phyloP scores from a whole-genome alignment of 1,284 basidiomycete genomes.

The Neolentinus lepideus region DNA sequence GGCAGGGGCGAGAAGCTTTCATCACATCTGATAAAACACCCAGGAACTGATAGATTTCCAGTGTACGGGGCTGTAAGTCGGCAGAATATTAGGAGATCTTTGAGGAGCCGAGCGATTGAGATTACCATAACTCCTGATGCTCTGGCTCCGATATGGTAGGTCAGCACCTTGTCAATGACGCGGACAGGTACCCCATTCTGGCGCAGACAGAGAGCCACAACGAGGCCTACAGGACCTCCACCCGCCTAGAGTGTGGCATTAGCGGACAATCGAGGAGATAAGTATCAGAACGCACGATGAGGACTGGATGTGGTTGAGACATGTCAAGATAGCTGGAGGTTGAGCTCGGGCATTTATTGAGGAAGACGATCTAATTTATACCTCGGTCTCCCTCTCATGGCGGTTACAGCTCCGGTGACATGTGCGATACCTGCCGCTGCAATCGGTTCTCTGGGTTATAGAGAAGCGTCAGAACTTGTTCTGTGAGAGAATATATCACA shows the following conservation, averaged over 20 bases:
- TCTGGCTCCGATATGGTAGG: slow-evolving; percentile 5
- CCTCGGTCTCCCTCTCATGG: too few relatives aligned
- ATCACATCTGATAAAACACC: slow-evolving; percentile 10
- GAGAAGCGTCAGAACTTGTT: too few relatives aligned
- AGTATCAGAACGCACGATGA: background rate
- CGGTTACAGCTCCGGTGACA: too few relatives aligned
- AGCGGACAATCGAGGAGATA: background rate
- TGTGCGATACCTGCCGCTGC: too few relatives aligned
- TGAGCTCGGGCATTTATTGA: too few relatives aligned
- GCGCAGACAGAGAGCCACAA: slow-evolving; percentile 15
- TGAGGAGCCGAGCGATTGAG: background rate
- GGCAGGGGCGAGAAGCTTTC: slow-evolving; percentile 6
- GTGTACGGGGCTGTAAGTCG: slow-evolving; percentile 10
- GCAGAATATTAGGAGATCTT: background rate
- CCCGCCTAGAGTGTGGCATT: slow-evolving; percentile 13
- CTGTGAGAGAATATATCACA: too few relatives aligned
- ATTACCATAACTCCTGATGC: background rate
- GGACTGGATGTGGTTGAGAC: background rate
- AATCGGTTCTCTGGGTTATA: too few relatives aligned
- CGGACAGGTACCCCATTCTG: slow-evolving; percentile 23
- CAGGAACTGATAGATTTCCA: slow-evolving; percentile 9
- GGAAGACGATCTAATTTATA: too few relatives aligned
- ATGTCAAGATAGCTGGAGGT: background rate
- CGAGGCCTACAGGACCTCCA: slow-evolving; percentile 18
- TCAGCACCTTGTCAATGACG: slow-evolving; percentile 24